These are phyloP conservation scores for Avena insularis DNA, from an alignment of 176 grass and related monocot species.

Conservation along the genomic window DNA sequence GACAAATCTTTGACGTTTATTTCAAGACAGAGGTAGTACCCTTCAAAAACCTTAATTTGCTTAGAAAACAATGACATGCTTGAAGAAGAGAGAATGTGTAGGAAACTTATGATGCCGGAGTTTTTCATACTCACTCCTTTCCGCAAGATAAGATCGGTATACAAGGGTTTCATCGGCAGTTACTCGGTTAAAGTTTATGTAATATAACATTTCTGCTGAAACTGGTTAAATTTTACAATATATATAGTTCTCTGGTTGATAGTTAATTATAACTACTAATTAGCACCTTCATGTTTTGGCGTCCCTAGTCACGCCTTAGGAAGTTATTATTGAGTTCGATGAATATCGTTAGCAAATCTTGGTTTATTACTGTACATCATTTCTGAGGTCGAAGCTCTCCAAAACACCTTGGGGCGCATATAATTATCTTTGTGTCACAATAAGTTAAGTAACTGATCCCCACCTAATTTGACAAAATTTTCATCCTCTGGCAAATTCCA, in stretches of 20 bases:
- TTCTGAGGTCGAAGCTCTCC: not conserved
- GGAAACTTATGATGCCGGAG: not conserved
- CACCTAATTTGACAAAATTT: not conserved
- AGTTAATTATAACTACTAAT: no score
- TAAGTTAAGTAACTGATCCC: not conserved
- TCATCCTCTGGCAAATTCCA: not conserved
- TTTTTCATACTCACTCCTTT: not conserved
- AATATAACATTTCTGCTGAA: no score
- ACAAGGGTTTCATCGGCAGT: no score
- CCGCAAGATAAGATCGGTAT: no score
- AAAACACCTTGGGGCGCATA: not conserved
- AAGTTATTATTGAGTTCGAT: no score
- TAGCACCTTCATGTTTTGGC: no score
- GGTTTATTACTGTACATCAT: no score
- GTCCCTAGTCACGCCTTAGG: no score
- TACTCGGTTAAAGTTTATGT: no score
- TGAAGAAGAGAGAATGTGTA: not conserved
- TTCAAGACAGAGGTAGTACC: no score
- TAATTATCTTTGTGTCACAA: not conserved
- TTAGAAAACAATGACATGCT: not conserved
- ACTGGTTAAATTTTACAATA: not conserved
- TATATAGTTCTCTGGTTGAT: not conserved
- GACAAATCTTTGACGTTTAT: no score
- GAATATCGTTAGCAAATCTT: no score
- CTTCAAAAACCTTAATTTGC: not conserved